These are phyloP conservation scores for Pyronema domesticum DNA, from an alignment of 495 filamentous ascomycete genomes.

Conservation along the genomic window DNA sequence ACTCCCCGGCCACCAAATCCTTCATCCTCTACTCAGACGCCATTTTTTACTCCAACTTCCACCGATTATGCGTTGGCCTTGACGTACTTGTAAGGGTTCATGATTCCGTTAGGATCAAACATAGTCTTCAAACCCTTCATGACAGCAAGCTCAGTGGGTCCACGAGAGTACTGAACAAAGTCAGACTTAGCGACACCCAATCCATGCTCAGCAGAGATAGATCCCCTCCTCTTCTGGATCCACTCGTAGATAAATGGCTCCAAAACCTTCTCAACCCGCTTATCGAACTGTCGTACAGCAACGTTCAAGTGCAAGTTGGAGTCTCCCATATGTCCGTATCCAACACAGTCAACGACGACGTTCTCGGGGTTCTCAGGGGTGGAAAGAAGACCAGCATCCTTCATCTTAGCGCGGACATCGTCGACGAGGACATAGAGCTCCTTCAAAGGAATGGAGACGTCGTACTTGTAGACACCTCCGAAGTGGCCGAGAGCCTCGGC, in stretches of 20 bases:
- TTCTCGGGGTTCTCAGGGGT: constrained; percentile 55
- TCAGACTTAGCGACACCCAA: constrained; percentile 86
- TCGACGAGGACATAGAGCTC: constrained; percentile 79
- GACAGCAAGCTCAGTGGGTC: constrained; percentile 61
- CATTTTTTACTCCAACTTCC: background rate
- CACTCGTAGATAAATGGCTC: constrained; percentile 97
- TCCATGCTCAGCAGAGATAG: constrained; percentile 92
- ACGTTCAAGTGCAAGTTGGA: constrained; percentile 89
- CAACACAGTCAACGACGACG: constrained; percentile 76
- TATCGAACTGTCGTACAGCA: constrained; percentile 60
- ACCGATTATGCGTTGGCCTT: constrained; percentile 6
- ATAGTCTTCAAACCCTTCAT: constrained; percentile 88
- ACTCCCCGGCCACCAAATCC: too few relatives aligned
- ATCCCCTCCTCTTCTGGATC: constrained; percentile 70
- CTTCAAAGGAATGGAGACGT: constrained; percentile 79
- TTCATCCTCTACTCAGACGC: too few relatives aligned
- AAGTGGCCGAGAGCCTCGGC: constrained; percentile 74
- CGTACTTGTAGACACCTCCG: constrained; percentile 96
- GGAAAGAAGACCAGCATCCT: constrained; percentile 47
- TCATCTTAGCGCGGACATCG: constrained; percentile 54
- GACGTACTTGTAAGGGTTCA: constrained; percentile 90
- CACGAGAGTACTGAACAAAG: constrained; percentile 82
- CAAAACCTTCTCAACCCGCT: constrained; percentile 69
- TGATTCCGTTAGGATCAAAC: constrained; percentile 88
- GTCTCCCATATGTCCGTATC: constrained; percentile 96